phyloP scores from a whole-genome alignment of 106 monocot genomes.

The Amphibolis antarctica region DNA sequence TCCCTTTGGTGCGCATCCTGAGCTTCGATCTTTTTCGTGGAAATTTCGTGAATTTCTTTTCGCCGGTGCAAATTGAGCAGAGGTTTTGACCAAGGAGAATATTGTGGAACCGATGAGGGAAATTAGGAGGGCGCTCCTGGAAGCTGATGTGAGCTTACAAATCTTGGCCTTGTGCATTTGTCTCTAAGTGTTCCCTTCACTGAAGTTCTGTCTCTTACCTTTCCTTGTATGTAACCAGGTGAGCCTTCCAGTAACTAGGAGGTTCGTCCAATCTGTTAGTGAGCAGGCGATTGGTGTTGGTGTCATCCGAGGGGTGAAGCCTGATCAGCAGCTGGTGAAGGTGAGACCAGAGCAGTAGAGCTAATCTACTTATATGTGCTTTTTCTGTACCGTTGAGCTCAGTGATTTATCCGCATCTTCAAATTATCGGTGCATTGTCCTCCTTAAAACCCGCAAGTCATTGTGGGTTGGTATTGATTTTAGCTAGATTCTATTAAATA shows the following conservation, averaged over 20 bases:
- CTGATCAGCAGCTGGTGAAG: conserved; percentile 97
- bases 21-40: not conserved
- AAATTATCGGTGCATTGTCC: no score
- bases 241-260: conserved; percentile 77
- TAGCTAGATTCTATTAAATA: no score
- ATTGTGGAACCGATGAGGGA: conserved; percentile 94
- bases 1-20: no score
- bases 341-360: conserved; percentile 13
- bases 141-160: conserved; percentile 67
- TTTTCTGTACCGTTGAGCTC: not conserved
- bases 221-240: conserved; percentile 32
- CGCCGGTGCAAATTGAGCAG: conserved; percentile 20
- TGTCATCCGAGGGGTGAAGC: conserved; percentile 73
- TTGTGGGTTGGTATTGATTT: no score
- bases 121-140: conserved; percentile 86
- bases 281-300: conserved; percentile 75
- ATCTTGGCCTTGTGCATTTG: not conserved
- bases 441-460: no score
- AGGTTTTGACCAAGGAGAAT: conserved; percentile 91
- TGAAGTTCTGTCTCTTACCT: not conserved
- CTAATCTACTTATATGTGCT: not conserved
- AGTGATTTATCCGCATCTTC: no score
- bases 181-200: not conserved
- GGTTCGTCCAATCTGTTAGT: conserved; percentile 77
- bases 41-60: not conserved